Evolutionary conservation across 257 asterid genomes (phyloP).

Genomic region (Fraxinus anomala): DNA sequence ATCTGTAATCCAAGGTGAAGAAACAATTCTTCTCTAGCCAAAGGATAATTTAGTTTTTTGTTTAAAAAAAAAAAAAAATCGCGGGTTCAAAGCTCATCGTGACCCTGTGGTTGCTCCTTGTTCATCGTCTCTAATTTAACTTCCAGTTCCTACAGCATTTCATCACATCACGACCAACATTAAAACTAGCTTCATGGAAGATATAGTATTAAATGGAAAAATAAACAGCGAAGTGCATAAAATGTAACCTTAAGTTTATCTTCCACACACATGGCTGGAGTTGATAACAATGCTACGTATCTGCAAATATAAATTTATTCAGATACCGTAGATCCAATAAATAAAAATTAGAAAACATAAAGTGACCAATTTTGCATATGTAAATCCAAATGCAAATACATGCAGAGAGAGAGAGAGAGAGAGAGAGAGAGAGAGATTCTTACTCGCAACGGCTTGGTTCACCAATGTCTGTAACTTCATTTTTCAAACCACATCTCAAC

Average conservation of each 20-base stretch:
- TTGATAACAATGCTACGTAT: constrained; percentile 69
- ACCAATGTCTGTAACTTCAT: constrained; percentile 79
- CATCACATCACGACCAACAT: background rate
- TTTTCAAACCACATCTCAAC: constrained; percentile 85
- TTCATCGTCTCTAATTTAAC: constrained; percentile 61
- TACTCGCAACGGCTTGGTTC: constrained; percentile 99
- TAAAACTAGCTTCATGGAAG: background rate
- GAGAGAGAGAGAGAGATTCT: constrained; percentile 28
- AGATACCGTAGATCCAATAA: constrained; percentile 8
- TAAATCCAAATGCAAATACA: background rate
- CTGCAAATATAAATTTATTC: constrained; percentile 44
- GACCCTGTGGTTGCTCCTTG: constrained; percentile 58
- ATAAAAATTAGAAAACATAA: background rate
- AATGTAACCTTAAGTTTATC: constrained; percentile 67
- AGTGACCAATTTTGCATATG: background rate
- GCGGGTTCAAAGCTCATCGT: constrained; percentile 69
- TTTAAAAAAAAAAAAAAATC: no score
- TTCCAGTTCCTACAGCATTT: constrained; percentile 67
- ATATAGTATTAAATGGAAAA: background rate
- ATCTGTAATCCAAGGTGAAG: constrained; percentile 9
- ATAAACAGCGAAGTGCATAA: background rate
- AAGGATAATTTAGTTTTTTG: constrained; percentile 9
- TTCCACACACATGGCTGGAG: constrained; percentile 81
- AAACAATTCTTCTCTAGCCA: background rate
- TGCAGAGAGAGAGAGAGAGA: background rate